A percentile compares a stretch with the other conserved stretches of the same genome.
Evolutionary conservation across 164 flowering plant species (phyloP).

Genomic region (Annona cherimola): DNA sequence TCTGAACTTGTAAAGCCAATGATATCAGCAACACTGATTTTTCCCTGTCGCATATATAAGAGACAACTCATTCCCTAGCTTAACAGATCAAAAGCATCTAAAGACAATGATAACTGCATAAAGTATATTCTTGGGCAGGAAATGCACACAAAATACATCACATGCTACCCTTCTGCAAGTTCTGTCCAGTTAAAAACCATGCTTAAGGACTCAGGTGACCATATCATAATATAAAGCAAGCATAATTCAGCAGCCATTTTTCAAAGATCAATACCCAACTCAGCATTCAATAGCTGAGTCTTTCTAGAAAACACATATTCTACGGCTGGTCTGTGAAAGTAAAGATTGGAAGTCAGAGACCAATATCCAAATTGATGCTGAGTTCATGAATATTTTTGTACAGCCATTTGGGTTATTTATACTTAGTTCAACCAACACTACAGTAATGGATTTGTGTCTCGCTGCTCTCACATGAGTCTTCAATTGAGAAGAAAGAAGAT

Average conservation of each 20-base stretch:
- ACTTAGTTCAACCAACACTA: neutral
- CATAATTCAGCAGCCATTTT: neutral
- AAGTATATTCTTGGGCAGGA: neutral
- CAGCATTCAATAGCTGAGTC: neutral
- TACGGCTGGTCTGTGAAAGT: neutral
- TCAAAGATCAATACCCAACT: neutral
- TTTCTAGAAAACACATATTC: neutral
- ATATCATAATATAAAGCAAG: neutral
- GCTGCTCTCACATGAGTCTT: neutral
- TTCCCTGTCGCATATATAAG: conserved; percentile 46
- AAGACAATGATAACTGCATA: neutral
- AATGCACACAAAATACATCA: neutral
- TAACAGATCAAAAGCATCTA: neutral
- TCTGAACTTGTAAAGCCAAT: conserved; percentile 75
- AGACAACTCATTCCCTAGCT: neutral
- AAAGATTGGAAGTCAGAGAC: neutral
- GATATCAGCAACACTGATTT: conserved; percentile 75
- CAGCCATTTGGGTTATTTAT: neutral
- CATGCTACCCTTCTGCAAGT: neutral
- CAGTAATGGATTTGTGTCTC: neutral
- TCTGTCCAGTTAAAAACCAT: neutral
- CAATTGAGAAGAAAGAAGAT: too few species aligned
- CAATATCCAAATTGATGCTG: neutral
- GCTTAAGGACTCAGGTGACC: neutral
- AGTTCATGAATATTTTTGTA: too few species aligned